A percentile compares a stretch with the other conserved stretches of the same genome.
phyloP scores from a whole-genome alignment of 805 yeast genomes.

The Saccharomycopsis babjevae region DNA sequence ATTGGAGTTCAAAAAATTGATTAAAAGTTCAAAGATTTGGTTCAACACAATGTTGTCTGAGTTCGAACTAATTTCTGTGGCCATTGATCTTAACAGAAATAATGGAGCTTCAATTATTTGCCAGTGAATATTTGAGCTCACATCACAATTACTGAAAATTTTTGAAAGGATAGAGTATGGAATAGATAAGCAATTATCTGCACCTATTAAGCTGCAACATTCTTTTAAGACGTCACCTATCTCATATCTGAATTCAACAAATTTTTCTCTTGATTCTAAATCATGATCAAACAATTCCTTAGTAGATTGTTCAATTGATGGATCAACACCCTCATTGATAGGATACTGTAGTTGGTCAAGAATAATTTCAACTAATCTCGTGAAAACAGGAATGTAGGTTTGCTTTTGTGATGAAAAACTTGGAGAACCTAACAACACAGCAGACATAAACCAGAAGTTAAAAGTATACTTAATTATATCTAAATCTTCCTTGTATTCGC shows the following conservation, averaged over 20 bases:
- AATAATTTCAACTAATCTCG: slow-evolving; percentile 49
- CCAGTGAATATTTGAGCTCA: slow-evolving; percentile 41
- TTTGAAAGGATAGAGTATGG: slow-evolving; percentile 36
- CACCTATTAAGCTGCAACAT: slow-evolving; percentile 85
- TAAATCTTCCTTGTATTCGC: slow-evolving; percentile 69
- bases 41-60: slow-evolving; percentile 61
- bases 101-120: slow-evolving; percentile 84
- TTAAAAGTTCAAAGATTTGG: slow-evolving; percentile 39
- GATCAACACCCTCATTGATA: slow-evolving; percentile 24
- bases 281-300: slow-evolving; percentile 51
- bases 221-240: slow-evolving; percentile 97
- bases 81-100: slow-evolving; percentile 88
- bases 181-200: slow-evolving; percentile 54
- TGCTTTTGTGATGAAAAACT: slow-evolving; percentile 24
- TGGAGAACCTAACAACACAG: slow-evolving; percentile 41
- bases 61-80: slow-evolving; percentile 65
- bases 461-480: slow-evolving; percentile 87
- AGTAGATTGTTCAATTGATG: slow-evolving; percentile 10
- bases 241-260: slow-evolving; percentile 87
- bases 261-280: slow-evolving; percentile 80
- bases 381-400: slow-evolving; percentile 44
- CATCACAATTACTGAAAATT: neutral
- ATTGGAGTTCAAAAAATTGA: slow-evolving; percentile 65
- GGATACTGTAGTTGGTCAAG: slow-evolving; percentile 72
- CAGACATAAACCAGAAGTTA: slow-evolving; percentile 81